Conservation (phyloP, 2,329 filamentous ascomycete species). For the Pseudogymnoascus sp. region DNA sequence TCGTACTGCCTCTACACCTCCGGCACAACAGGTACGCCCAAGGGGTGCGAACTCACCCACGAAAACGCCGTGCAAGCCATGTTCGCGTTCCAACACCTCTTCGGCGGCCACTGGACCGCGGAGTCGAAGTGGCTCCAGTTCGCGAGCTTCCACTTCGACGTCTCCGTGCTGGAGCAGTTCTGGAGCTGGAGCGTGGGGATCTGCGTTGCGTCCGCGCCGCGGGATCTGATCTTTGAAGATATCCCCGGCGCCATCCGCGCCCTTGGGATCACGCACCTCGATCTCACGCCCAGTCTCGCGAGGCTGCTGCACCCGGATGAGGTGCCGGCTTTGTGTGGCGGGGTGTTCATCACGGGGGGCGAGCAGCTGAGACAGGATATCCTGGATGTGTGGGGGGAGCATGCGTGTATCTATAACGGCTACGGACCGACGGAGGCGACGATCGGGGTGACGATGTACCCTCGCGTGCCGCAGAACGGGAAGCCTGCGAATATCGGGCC, state of each 20-base stretch:
- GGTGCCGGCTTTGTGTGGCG: slow-evolving; percentile 68
- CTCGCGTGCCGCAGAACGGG: slow-evolving; percentile 67
- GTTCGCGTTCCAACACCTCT: slow-evolving; percentile 74
- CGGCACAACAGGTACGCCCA: slow-evolving; percentile 31
- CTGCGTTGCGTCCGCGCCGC: slow-evolving; percentile 69
- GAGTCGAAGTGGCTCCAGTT: slow-evolving; percentile 80
- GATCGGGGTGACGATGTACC: slow-evolving; percentile 85
- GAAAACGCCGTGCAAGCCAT: slow-evolving; percentile 85
- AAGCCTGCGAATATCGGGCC: slow-evolving; percentile 81
- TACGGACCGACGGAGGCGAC: slow-evolving; percentile 90
- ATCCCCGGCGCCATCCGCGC: slow-evolving; percentile 62
- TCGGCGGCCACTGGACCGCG: slow-evolving; percentile 62
- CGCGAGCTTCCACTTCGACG: slow-evolving; percentile 89
- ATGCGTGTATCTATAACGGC: slow-evolving; percentile 79
- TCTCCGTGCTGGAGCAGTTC: slow-evolving; percentile 87
- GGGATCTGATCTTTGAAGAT: slow-evolving; percentile 80
- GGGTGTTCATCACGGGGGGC: slow-evolving; percentile 89
- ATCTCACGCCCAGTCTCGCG: slow-evolving; percentile 82
- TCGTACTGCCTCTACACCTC: slow-evolving; percentile 31
- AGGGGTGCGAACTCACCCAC: slow-evolving; percentile 70
- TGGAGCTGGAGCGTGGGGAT: slow-evolving; percentile 94
- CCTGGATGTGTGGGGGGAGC: slow-evolving; percentile 72
- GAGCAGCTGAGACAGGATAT: slow-evolving; percentile 86
- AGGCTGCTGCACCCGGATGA: slow-evolving; percentile 69
- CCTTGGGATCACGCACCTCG: slow-evolving; percentile 78